Percentiles rank a stretch among this genome's conserved stretches.
Conservation (phyloP, 2,329 filamentous ascomycete species). For the Ceratocystis cubensis region DNA sequence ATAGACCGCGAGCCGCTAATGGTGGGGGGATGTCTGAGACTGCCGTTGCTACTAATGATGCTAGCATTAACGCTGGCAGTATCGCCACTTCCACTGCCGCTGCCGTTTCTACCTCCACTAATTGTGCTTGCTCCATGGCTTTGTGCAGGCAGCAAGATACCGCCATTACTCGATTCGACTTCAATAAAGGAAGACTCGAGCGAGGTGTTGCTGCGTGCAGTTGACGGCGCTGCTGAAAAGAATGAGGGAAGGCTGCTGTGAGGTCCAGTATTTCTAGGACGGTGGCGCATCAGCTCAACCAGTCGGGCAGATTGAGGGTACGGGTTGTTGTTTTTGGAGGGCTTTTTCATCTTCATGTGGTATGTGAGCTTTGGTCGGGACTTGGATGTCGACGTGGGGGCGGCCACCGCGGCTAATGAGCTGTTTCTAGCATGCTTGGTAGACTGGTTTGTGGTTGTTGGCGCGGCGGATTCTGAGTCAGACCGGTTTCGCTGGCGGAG, state of each 20-base stretch:
- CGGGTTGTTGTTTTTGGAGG: slow-evolving; percentile 68
- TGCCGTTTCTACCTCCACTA: slow-evolving; percentile 35
- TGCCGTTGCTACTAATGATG: slow-evolving; percentile 16
- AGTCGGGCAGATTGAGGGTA: slow-evolving; percentile 69
- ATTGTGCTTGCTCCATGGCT: slow-evolving; percentile 34
- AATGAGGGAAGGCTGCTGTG: slow-evolving; percentile 20
- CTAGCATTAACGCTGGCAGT: slow-evolving; percentile 19
- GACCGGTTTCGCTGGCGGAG: slow-evolving; percentile 13
- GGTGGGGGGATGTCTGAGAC: slow-evolving; percentile 37
- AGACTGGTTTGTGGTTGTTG: background rate
- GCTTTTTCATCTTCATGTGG: slow-evolving; percentile 22
- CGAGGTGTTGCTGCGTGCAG: slow-evolving; percentile 16
- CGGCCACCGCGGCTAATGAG: background rate
- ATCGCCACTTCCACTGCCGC: slow-evolving; percentile 12
- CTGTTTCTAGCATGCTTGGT: slow-evolving; percentile 9
- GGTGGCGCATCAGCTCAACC: slow-evolving; percentile 18
- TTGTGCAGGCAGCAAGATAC: slow-evolving; percentile 24
- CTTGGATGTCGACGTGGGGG: slow-evolving; percentile 1
- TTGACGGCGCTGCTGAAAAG: slow-evolving; percentile 14
- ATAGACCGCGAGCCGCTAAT: slow-evolving; percentile 50
- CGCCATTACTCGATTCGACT: slow-evolving; percentile 17
- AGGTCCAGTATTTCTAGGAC: slow-evolving; percentile 9
- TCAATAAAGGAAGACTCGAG: slow-evolving; percentile 20
- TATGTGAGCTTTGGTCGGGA: slow-evolving; percentile 18
- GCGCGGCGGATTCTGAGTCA: slow-evolving; percentile 12